Base-by-base conservation (phyloP, 306 rosid species). In the Casuarina cunninghamiana region DNA sequence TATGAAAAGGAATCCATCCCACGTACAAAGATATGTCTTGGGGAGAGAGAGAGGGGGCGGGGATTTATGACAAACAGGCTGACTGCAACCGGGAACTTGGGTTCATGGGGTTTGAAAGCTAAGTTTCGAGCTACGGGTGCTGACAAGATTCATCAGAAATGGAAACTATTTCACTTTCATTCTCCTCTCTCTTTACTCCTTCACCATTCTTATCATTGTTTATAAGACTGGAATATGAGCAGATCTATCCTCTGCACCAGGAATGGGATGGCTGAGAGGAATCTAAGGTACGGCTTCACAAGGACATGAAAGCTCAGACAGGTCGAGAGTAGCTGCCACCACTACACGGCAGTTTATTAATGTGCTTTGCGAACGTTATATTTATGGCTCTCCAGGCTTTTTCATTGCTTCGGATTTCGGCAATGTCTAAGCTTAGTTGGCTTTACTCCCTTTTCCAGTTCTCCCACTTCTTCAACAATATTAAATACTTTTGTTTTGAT, bases 81-180 rank as follows among this genome's bases (percentile, higher is more conserved):
- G 32, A 26, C 32, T 26, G 32, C 43, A 45, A 42, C 10, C 13
- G 51, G 2, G 51, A 8, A 48, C 51, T 45, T 5, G 60, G 71
- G 58, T 7, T 21, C 3, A 60, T 61, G 15, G 44, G 21, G 69
- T n/a, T 42, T 41, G 77, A 57, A 57, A 55, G 69, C 77, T 10
- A 74, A 74, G 54, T 41, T 41, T 41, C 77, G 42, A 12, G 42
- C 21, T 46, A 61, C 12, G 53, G 51, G 50, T 32, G 62, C 61
- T 38, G 72, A 49, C 79, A 76, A 35, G 48, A 12, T 65, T 12
- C 79, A 2, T 37, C 62, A 10, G 37, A 19, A 49, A 37, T 63
- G 73, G 79, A 46, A 75, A 45, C 44, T 19, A 6, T 9, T 13
- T 26, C 55, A 9, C 32, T 69, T 69, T 6, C 73, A 69, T 5